Evolutionary conservation across 2,329 filamentous ascomycete genomes (phyloP).

Genomic region (Claviceps purpurea): DNA sequence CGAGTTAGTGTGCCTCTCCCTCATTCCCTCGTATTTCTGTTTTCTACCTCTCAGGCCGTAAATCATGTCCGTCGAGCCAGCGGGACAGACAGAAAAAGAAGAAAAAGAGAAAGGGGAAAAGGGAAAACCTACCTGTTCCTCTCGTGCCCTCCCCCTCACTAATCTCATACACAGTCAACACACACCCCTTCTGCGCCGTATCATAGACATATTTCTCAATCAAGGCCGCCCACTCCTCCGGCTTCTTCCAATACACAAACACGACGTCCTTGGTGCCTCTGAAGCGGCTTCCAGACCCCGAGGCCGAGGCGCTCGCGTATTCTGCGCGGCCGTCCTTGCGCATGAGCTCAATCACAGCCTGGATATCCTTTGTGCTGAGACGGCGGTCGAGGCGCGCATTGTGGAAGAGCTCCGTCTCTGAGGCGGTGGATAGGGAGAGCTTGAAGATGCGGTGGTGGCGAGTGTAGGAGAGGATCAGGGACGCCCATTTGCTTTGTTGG

Average conservation of each 20-base stretch:
- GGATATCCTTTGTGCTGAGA: conserved; percentile 35
- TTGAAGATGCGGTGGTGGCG: conserved; percentile 63
- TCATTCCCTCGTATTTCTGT: too few relatives aligned
- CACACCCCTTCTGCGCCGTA: conserved; percentile 76
- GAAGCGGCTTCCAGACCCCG: background rate
- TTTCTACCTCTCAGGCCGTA: background rate
- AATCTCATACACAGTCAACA: conserved; percentile 88
- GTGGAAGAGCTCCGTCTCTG: conserved; percentile 41
- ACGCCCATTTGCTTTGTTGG: conserved; percentile 76
- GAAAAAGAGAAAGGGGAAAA: too few relatives aligned
- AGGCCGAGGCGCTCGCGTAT: conserved; percentile 33
- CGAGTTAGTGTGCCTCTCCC: background rate
- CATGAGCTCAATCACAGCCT: conserved; percentile 48
- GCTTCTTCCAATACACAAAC: conserved; percentile 74
- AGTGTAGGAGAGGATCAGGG: conserved; percentile 74
- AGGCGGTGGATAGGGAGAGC: conserved; percentile 49
- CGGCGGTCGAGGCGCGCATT: conserved; percentile 42
- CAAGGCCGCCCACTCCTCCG: conserved; percentile 78
- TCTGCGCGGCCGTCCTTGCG: conserved; percentile 49
- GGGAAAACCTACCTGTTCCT: conserved; percentile 41
- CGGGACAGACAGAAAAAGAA: background rate
- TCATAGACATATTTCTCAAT: conserved; percentile 74
- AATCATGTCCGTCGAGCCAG: background rate
- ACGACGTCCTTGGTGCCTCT: conserved; percentile 30
- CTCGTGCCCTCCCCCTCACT: conserved; percentile 70